Base-by-base conservation (phyloP, 176 grass and related monocot species). In the Triticum urartu region DNA sequence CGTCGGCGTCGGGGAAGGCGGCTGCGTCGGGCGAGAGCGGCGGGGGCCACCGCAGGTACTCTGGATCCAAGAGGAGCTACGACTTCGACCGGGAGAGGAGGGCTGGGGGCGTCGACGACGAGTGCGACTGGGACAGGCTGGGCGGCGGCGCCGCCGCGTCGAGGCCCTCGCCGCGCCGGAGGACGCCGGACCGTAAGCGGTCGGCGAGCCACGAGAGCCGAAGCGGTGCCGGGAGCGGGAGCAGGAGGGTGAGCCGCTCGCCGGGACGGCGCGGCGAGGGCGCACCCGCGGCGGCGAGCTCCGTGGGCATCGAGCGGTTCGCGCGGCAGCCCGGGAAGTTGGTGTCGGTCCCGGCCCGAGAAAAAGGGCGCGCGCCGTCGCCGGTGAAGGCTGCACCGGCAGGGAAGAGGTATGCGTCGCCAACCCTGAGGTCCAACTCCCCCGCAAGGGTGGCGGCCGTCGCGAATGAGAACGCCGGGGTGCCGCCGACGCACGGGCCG, bases 41-140 rank as follows among this genome's bases (percentile, higher is more conserved):
- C 11, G 72, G 28, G 6, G 92, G 92, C 1, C 72, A 89, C 77
- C 59, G 85, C 50, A 79, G 84, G 86, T 94, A 89, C 79, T 90
- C 96, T 12, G 93, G 91, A 5, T 98, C 93, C 38, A 98, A 95
- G 86, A 64, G 96, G 65, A 98, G 93, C 87, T 98, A 93, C 43
- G 95, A 98, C 77, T 95, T 98, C 40, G 96, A 98, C 65, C 82
- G 83, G 10, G 90, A 95, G 21, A 91, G 85, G 88, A 85, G 91
- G 47, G 90, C 56, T 62, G 91, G 68, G 0, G 91, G 65, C 28
- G 82, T 60, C 54, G 90, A 87, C 2, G 87, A 92, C 5, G 88
- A 93, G 24, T 81, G 78, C 83, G 87, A 92, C 3, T 83, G 83
- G 86, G 86, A 81, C 35, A 84, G 77, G 90, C 88, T 18, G 48